Percentiles rank a stretch among this genome's conserved stretches.
Conservation (phyloP, 306 rosid species). For the Quercus agrifolia region DNA sequence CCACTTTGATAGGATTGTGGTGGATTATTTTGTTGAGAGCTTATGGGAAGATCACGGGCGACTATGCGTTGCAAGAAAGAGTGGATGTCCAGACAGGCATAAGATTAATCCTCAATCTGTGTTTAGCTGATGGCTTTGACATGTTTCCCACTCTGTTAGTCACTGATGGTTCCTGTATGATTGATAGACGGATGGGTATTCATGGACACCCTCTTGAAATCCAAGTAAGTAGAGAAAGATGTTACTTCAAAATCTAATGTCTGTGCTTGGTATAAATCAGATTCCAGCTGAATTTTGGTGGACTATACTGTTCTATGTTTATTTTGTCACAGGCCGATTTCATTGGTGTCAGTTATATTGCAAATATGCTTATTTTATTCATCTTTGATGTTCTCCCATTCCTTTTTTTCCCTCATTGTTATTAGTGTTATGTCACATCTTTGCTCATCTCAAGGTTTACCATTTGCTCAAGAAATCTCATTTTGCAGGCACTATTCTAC, state of each 20-base stretch:
- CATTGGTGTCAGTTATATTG: background rate
- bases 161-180: constrained; percentile 96
- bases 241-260: background rate
- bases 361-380: background rate
- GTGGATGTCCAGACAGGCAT: constrained; percentile 92
- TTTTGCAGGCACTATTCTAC: constrained; percentile 73
- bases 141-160: constrained; percentile 91
- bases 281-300: background rate
- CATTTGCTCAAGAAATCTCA: background rate
- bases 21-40: constrained; percentile 95
- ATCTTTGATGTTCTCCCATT: background rate
- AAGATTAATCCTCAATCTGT: constrained; percentile 71
- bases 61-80: constrained; percentile 80
- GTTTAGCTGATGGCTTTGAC: constrained; percentile 86
- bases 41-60: constrained; percentile 87
- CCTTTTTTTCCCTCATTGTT: background rate
- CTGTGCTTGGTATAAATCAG: background rate
- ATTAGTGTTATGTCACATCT: background rate
- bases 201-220: constrained; percentile 97
- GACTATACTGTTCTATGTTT: background rate
- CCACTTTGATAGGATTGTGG: constrained; percentile 65
- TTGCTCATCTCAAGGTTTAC: background rate
- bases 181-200: constrained; percentile 95
- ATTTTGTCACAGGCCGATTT: background rate
- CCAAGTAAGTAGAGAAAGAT: constrained; percentile 49